phyloP scores from a whole-genome alignment of 2,329 filamentous ascomycete species.

The Tolypocladium ovalisporum region DNA sequence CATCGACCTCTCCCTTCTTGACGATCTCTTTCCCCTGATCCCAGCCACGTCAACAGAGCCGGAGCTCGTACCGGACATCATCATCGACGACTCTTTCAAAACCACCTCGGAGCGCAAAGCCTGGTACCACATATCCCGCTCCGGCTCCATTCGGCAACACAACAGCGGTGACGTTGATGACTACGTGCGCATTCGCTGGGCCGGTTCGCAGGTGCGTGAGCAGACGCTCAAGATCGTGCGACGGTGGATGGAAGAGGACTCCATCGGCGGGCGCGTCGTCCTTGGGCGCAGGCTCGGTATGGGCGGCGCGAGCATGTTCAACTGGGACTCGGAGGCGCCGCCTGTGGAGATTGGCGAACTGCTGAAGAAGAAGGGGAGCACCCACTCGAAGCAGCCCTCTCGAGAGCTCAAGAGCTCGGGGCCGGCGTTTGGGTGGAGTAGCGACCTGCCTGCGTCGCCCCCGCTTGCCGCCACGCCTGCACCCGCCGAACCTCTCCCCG shows the following conservation, averaged over 20 bases:
- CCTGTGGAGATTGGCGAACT: constrained; percentile 34
- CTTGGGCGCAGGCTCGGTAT: constrained; percentile 24
- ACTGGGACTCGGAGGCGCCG: constrained; percentile 46
- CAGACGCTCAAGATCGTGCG: constrained; percentile 48
- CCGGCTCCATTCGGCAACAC: constrained; percentile 46
- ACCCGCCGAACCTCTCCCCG: neutral
- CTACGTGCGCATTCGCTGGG: constrained; percentile 50
- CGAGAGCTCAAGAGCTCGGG: neutral
- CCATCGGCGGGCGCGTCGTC: constrained; percentile 38
- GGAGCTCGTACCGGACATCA: constrained; percentile 30
- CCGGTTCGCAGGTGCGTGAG: constrained; percentile 38
- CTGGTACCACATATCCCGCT: constrained; percentile 55
- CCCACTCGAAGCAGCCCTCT: neutral
- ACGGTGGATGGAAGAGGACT: constrained; percentile 57
- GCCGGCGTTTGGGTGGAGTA: constrained; percentile 16
- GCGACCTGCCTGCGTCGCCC: constrained; percentile 5
- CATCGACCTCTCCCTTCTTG: constrained; percentile 22
- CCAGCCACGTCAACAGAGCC: constrained; percentile 14
- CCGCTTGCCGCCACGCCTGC: neutral
- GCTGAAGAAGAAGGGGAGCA: constrained; percentile 13
- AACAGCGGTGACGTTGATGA: constrained; percentile 46
- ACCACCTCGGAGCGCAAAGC: constrained; percentile 47
- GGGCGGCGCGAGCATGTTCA: constrained; percentile 42
- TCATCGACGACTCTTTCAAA: constrained; percentile 41
- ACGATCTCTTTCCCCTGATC: constrained; percentile 19